Base-by-base conservation (phyloP, 2,329 filamentous ascomycete genomes). In the Apiospora phragmitis region DNA sequence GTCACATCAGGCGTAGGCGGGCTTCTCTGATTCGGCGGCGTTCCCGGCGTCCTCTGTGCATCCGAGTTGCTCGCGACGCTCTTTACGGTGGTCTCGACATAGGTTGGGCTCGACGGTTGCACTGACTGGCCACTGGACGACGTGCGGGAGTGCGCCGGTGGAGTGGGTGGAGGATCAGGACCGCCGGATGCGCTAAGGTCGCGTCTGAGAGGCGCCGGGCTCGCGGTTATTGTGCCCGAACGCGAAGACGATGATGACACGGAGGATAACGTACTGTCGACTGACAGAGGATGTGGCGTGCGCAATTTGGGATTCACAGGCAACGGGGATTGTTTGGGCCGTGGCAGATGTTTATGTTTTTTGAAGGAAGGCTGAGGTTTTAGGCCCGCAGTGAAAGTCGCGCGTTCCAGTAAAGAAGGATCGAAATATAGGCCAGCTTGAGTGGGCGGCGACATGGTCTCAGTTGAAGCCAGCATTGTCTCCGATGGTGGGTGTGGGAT, bases 1-100 rank as follows among this genome's bases (percentile, higher is more conserved):
- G 92, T 94, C 65, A 92, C 88, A 80, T 94, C 92, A 43, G 92
- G 93, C 3, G 92, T 94, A 42, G 91, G 92, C 21, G 91, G 91
- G 75, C 90, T 93, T 76, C 87, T 86, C 73, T 91, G 89, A 73
- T 89, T 88, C 38, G 89, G 86, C 67, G 91, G 90, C 6, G 91
- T 93, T 69, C 84, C 83, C n/a, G 86, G 87, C 59, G 72, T 72
- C 12, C 84, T 75, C 69, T 80, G 82, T 67, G 78, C 43, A 18
- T 55, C 77, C 69, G 81, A 79, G 59, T 80, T 79, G 72, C 80
- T 80, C 69, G 83, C 79, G 67, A 80, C 79, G 62, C 80, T 79
- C 72, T 80, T 80, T 69, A 83, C 79, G 68, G 80, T 78, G 71
- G 78, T 82, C 69, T 81, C 81, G 49, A 80, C 77, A 59, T 79